Conservation (phyloP, 2,329 filamentous ascomycete genomes). For the Chaetoscypha palmicola region DNA sequence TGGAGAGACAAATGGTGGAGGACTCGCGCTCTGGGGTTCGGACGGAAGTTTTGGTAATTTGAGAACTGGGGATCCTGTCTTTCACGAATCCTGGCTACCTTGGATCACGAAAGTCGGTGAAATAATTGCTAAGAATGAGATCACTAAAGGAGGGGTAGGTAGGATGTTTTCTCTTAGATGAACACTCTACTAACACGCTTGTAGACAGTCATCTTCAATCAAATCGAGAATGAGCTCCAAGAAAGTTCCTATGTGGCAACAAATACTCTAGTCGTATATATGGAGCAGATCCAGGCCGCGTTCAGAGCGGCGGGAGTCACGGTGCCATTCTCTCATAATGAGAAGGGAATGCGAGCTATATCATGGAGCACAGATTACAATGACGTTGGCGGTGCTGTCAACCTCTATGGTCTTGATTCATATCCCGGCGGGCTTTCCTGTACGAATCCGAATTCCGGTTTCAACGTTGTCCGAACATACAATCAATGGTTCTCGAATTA, state of each 20-base stretch:
- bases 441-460: constrained; percentile 42
- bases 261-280: constrained; percentile 43
- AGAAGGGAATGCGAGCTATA: constrained; percentile 41
- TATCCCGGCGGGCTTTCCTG: constrained; percentile 44
- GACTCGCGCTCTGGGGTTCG: constrained; percentile 39
- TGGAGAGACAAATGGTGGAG: constrained; percentile 43
- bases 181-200: not conserved
- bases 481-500: constrained; percentile 52
- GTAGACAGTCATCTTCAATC: constrained; percentile 41
- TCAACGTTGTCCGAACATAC: constrained; percentile 45
- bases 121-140: constrained; percentile 43
- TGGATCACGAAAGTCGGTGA: constrained; percentile 40
- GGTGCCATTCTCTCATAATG: constrained; percentile 44
- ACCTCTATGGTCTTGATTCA: constrained; percentile 42
- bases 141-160: constrained; percentile 40
- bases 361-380: constrained; percentile 50
- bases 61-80: constrained; percentile 38
- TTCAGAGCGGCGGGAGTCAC: constrained; percentile 41
- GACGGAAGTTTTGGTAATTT: constrained; percentile 40
- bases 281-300: constrained; percentile 43
- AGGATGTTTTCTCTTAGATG: not conserved
- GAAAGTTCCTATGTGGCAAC: constrained; percentile 36
- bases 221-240: constrained; percentile 48
- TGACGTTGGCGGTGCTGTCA: constrained; percentile 47
- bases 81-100: constrained; percentile 39